Base-by-base conservation (phyloP, 1,284 basidiomycete genomes). In the Gomphus bonarii region DNA sequence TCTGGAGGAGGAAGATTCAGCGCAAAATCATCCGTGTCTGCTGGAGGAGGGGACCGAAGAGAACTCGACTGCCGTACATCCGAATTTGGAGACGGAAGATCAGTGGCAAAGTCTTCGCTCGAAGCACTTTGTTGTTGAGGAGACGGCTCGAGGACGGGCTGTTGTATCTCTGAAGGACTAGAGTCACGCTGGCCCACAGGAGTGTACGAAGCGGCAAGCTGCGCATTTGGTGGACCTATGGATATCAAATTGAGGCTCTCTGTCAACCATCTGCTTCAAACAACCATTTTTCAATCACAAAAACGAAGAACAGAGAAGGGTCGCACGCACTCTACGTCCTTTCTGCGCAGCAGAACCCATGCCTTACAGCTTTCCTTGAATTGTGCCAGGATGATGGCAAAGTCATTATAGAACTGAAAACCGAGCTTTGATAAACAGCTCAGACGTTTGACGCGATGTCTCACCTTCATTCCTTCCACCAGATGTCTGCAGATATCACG, bases 391-490 rank as follows among this genome's bases (percentile, higher is more conserved):
- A 92, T 81, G 11, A 75, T 78, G 3, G 80, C 77, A 56, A 95
- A 78, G 63, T 86, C 83, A 60, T 91, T 90, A 67, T 95, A 93
- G 65, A 95, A 95, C 85, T 91, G 25, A 7, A 25, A 12, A 25
- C 50, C 52, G 18, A 62, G 33, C 16, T 22, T 14, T 16, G 10
- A 33, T 22, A 18, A 10, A 7, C 10, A 4, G 3, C 31, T n/a
- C 36, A 51, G n/a, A 36, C 12, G 4, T 35, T 22, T 12, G 48
- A 38, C 22, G 10, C 46, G 14, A 43, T 18, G 16, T 57, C 70
- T 31, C 62, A 85, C 89, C 74, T 92, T 86, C 62, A 91, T 77
- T 1, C 95, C 95, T 67, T 97, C 94, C 54, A 90, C 85, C 11
- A 95, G 74, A 67, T 97, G 93, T 55, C 82, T 80, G 1, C 75